phyloP scores from a whole-genome alignment of 2,329 filamentous ascomycete genomes.

The Colletotrichum australisinense region DNA sequence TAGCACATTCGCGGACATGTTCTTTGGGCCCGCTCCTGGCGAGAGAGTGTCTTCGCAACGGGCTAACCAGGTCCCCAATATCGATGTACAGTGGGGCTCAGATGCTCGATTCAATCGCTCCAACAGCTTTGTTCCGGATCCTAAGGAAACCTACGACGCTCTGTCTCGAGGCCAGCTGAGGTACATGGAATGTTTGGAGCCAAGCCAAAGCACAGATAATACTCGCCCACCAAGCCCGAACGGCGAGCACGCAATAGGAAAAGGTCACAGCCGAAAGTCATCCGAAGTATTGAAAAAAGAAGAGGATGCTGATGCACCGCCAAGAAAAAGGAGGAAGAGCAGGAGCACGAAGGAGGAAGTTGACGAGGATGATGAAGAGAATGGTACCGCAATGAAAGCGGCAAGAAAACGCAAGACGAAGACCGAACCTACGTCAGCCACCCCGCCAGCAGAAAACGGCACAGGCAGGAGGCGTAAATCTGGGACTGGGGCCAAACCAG shows the following conservation, averaged over 20 bases:
- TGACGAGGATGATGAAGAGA: conserved; percentile 55
- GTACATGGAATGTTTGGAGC: conserved; percentile 67
- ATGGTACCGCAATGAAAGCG: conserved; percentile 44
- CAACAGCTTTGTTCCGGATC: conserved; percentile 69
- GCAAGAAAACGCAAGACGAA: conserved; percentile 61
- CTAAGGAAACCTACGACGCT: conserved; percentile 68
- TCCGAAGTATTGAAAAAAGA: conserved; percentile 45
- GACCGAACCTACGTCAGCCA: conserved; percentile 47
- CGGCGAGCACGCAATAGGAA: conserved; percentile 38
- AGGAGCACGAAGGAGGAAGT: conserved; percentile 56
- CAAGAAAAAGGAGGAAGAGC: conserved; percentile 67
- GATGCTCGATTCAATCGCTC: conserved; percentile 71
- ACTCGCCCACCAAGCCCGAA: conserved; percentile 70
- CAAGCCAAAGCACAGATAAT: conserved; percentile 67
- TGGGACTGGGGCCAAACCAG: conserved; percentile 54
- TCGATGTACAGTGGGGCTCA: conserved; percentile 73
- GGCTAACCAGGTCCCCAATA: conserved; percentile 46
- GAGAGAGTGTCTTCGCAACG: conserved; percentile 35
- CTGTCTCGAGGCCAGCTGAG: conserved; percentile 66
- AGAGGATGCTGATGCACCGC: conserved; percentile 53
- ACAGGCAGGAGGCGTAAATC: conserved; percentile 64
- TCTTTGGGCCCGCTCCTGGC: conserved; percentile 46
- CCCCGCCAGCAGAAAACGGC: conserved; percentile 48
- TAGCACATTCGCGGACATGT: conserved; percentile 55
- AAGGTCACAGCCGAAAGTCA: conserved; percentile 39